A percentile compares a stretch with the other conserved stretches of the same genome.
phyloP scores from a whole-genome alignment of 768 basidiomycete genomes.

The Boletus vinaceobasis region DNA sequence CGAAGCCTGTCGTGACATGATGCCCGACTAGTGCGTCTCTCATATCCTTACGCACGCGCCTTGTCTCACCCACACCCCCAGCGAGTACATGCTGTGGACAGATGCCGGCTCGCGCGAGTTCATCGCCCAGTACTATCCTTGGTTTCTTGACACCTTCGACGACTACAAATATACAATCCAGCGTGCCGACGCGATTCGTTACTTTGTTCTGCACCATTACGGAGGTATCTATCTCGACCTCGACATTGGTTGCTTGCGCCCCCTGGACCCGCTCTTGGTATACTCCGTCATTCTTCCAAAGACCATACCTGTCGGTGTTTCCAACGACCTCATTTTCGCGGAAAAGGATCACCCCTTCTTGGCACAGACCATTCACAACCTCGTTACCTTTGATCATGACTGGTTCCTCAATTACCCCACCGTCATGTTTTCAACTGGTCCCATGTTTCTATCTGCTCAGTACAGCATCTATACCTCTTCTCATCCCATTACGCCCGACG shows the following conservation, averaged over 20 bases:
- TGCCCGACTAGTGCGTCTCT: conserved; percentile 88
- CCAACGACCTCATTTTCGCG: conserved; percentile 95
- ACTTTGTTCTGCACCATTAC: conserved; percentile 94
- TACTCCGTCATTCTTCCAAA: conserved; percentile 89
- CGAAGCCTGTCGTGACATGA: conserved; percentile 82
- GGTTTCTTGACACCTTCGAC: conserved; percentile 94
- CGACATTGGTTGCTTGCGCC: conserved; percentile 89
- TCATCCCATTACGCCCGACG: conserved; percentile 50
- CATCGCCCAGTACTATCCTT: conserved; percentile 81
- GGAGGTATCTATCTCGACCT: conserved; percentile 96
- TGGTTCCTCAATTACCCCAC: conserved; percentile 98
- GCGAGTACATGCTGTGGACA: conserved; percentile 97
- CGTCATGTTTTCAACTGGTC: conserved; percentile 99
- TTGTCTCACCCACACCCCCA: conserved; percentile 33
- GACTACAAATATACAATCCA: conserved; percentile 89
- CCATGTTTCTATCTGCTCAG: conserved; percentile 97
- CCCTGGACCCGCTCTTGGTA: conserved; percentile 79
- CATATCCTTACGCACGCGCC: conserved; percentile 5
- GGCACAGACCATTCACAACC: conserved; percentile 88
- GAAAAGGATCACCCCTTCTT: conserved; percentile 85
- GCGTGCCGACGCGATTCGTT: conserved; percentile 95
- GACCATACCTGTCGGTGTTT: conserved; percentile 95
- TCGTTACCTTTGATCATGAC: conserved; percentile 86
- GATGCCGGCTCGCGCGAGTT: conserved; percentile 88
- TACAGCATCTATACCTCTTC: conserved; percentile 82